phyloP scores from a whole-genome alignment of 495 filamentous ascomycete genomes.

The Aspergillus sparsus region DNA sequence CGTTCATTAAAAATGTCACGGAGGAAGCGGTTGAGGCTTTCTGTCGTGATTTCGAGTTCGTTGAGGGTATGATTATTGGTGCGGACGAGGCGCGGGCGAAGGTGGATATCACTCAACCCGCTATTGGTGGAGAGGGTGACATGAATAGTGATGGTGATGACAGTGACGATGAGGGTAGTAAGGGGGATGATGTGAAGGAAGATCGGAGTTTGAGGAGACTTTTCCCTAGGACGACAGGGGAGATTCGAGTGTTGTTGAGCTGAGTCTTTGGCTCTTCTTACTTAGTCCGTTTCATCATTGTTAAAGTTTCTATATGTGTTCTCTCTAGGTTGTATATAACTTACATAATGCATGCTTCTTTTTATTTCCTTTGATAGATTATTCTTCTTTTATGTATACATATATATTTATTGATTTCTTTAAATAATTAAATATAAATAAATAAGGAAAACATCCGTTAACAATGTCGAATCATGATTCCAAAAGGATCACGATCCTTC shows the following conservation, averaged over 20 bases:
- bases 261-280: conserved; percentile 21
- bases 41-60: conserved; percentile 85
- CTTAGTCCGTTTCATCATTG: neutral
- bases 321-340: neutral
- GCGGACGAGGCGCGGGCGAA: conserved; percentile 55
- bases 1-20: conserved; percentile 71
- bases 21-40: conserved; percentile 84
- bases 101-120: conserved; percentile 31
- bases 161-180: conserved; percentile 39
- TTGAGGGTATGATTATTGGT: conserved; percentile 69
- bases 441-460: neutral
- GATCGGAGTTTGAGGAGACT: conserved; percentile 60
- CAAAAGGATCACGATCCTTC: conserved; percentile 77
- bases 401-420: too few relatives aligned
- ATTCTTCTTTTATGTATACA: too few relatives aligned
- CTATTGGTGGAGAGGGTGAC: conserved; percentile 33
- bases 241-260: conserved; percentile 78
- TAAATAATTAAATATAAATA: too few relatives aligned
- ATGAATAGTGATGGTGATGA: conserved; percentile 29
- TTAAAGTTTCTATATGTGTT: neutral
- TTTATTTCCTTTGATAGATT: too few relatives aligned
- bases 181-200: conserved; percentile 36
- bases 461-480: conserved; percentile 59
- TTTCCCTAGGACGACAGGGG: conserved; percentile 81
- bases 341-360: neutral